Conservation (phyloP, 305 asterid genomes). For the Solanum hybrid region DNA sequence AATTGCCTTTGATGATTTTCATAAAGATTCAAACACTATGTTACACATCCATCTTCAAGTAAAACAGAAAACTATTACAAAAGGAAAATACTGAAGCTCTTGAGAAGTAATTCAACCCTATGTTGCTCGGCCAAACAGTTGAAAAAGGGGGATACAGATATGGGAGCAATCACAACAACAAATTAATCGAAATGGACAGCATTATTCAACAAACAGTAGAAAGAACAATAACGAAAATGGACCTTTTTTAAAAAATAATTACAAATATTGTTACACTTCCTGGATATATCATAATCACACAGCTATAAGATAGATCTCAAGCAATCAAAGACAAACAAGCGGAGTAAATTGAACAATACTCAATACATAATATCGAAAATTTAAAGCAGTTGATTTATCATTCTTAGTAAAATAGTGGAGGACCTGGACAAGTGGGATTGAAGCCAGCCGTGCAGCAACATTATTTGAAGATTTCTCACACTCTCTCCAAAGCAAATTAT, state of each 20-base stretch:
- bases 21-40: neutral
- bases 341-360: neutral
- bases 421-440: slow-evolving; percentile 93
- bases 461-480: slow-evolving; percentile 77
- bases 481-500: slow-evolving; percentile 84
- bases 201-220: neutral
- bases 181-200: neutral
- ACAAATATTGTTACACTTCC: neutral
- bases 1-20: neutral
- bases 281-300: neutral
- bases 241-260: neutral
- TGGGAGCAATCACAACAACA: neutral
- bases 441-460: slow-evolving; percentile 85
- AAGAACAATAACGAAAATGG: neutral
- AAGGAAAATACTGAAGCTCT: neutral
- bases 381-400: neutral
- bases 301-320: neutral
- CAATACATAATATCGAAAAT: neutral
- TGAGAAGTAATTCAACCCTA: neutral
- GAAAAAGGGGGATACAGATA: neutral
- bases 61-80: neutral
- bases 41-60: neutral
- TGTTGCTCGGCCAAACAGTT: neutral
- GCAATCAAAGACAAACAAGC: neutral
- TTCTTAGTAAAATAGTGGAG: neutral